Base-by-base conservation (phyloP, 2,329 filamentous ascomycete species). In the Simplicillium sp. region DNA sequence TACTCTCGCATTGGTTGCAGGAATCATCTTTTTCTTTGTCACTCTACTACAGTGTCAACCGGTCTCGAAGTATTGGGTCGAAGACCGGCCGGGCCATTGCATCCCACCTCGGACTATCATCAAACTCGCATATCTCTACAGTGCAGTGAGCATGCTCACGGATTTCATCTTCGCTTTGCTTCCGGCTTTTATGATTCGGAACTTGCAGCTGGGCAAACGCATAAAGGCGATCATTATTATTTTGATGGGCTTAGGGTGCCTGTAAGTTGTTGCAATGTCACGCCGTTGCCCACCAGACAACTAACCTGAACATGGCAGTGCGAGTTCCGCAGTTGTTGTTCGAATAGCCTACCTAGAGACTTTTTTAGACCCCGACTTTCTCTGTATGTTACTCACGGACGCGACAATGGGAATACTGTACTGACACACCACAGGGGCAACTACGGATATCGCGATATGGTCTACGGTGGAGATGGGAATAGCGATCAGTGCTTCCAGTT, bases 241-340 rank as follows among this genome's bases (percentile, higher is more conserved):
- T 4, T 64, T 80, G 32, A 56, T 80, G 28, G 67, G 66, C 3
- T 62, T 79, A 56, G 78, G 73, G 13, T 73, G 75, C 44, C 49
- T 67, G 64, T 57, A 54, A 42, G 54, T 52, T 50, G n/a, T 33
- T 11, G 31, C 12, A 13, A 5, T 33, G 12, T 11, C 15, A 13
- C 15, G n/a, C 31, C 12, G 12, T 33, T 16, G 38, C 4, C 16
- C 14, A 15, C 0, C 11, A 36, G 16, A 48, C 48, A n/a, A 46
- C 31, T 25, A 25, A 25, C 20, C 20, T 25, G 9, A 6, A 25
- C 12, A 9, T 1, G 8, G 28, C 35, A 65, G 62, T 25, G 64
- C 64, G 3, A 66, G 64, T 38, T 51, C 53, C 4, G 65, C 63
- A 4, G 59, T 66, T 3, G 49, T 65, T 15, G 56, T 61, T 11